A percentile compares a stretch with the other conserved stretches of the same genome.
Conservation (phyloP, 192 early-diverging fungal species). For the Coemansia sp. region DNA sequence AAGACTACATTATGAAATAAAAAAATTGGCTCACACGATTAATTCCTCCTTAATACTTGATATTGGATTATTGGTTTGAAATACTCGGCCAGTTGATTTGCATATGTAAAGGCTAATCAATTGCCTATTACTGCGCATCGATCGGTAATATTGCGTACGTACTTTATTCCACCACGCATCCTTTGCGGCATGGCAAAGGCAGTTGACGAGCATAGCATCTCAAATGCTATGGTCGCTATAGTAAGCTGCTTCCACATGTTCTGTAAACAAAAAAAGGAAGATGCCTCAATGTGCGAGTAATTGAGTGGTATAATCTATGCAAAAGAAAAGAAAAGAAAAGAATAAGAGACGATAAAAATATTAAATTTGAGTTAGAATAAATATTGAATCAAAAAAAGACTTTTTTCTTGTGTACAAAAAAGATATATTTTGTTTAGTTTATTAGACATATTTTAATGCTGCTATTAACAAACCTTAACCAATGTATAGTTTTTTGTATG, state of each 20-base stretch:
- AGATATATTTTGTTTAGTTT: too few relatives aligned
- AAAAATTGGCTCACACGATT: neutral
- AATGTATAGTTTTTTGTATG: neutral
- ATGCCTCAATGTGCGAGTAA: neutral
- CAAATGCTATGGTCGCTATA: constrained; percentile 35
- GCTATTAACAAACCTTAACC: neutral
- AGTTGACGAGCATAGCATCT: constrained; percentile 21
- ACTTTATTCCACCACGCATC: constrained; percentile 11
- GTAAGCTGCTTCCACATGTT: constrained; percentile 47
- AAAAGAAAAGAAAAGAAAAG: neutral
- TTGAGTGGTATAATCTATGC: neutral
- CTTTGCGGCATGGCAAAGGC: constrained; percentile 14
- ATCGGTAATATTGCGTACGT: constrained; percentile 2
- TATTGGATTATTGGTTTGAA: too few relatives aligned
- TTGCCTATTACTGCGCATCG: neutral
- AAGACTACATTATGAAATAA: constrained; percentile 5
- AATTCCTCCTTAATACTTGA: neutral
- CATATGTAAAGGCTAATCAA: neutral
- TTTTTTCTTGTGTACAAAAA: too few relatives aligned
- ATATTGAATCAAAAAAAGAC: too few relatives aligned
- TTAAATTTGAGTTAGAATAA: too few relatives aligned
- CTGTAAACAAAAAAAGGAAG: too few relatives aligned
- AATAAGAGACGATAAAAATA: neutral
- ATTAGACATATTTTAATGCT: neutral
- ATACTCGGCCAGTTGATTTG: too few relatives aligned